A percentile compares a stretch with the other conserved stretches of the same genome.
These are phyloP conservation scores for Sporothrix mexicana DNA, from an alignment of 2,329 filamentous ascomycete genomes.

Conservation along the genomic window DNA sequence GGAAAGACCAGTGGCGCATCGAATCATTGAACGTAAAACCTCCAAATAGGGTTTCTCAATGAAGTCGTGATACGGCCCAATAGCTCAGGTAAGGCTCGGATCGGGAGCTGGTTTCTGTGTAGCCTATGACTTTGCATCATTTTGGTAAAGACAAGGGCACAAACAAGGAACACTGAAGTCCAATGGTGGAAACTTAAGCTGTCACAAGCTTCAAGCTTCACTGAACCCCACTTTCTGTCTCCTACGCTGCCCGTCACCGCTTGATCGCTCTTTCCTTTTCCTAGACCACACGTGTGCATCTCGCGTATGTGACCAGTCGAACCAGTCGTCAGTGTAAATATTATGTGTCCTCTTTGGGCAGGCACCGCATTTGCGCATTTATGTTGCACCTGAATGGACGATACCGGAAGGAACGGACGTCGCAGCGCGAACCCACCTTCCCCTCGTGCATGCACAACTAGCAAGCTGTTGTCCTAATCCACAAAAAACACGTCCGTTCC, in stretches of 20 bases:
- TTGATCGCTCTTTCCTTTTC: conserved; percentile 19
- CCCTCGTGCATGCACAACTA: not conserved
- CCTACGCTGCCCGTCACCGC: conserved; percentile 2
- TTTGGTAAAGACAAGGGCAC: not conserved
- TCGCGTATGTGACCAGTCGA: not conserved
- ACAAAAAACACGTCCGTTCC: not conserved
- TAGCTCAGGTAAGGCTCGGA: not conserved
- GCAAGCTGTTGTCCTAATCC: not conserved
- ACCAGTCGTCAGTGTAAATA: not conserved
- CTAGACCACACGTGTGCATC: not conserved
- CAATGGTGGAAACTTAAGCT: not conserved
- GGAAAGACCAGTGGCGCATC: conserved; percentile 10
- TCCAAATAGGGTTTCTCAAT: not conserved
- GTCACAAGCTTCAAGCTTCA: not conserved
- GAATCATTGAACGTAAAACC: not conserved
- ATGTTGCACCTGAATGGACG: conserved; percentile 1
- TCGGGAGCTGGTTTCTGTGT: not conserved
- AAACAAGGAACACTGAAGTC: not conserved
- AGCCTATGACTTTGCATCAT: not conserved
- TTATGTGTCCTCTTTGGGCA: not conserved
- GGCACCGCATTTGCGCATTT: not conserved
- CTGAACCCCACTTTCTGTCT: not conserved
- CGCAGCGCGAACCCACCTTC: not conserved
- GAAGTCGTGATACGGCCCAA: not conserved
- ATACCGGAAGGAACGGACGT: conserved; percentile 25